A percentile compares a stretch with the other conserved stretches of the same genome.
These are phyloP conservation scores for Colletotrichum sp. DNA, from an alignment of 2,329 filamentous ascomycete species.

Conservation along the genomic window DNA sequence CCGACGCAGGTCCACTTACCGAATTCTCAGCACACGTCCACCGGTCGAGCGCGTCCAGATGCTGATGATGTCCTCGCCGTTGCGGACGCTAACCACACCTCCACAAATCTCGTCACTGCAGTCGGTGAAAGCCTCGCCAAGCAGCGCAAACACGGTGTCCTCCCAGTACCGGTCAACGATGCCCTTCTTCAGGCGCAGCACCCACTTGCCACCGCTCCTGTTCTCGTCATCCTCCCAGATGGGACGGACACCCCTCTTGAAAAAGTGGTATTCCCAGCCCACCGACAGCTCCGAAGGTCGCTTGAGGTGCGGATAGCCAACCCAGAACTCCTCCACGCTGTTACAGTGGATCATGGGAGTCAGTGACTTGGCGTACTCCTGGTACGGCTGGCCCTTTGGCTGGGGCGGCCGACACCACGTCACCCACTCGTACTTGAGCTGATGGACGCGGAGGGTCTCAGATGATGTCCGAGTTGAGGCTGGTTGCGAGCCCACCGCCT, in stretches of 20 bases:
- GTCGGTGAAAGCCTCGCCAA: slow-evolving; percentile 93
- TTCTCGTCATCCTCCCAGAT: slow-evolving; percentile 99
- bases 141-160: slow-evolving; percentile 85
- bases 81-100: slow-evolving; percentile 90
- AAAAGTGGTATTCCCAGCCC: slow-evolving; percentile 97
- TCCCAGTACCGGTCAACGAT: slow-evolving; percentile 98
- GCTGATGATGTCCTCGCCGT: slow-evolving; percentile 95
- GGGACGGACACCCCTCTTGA: slow-evolving; percentile 93
- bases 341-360: slow-evolving; percentile 83
- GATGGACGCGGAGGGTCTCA: slow-evolving; percentile 20
- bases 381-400: slow-evolving; percentile 85
- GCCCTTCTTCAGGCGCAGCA: slow-evolving; percentile 95
- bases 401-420: slow-evolving; percentile 98
- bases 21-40: slow-evolving; percentile 92
- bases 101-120: slow-evolving; percentile 94
- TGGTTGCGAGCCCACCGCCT: slow-evolving; percentile 16
- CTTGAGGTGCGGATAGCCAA: slow-evolving; percentile 87
- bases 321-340: slow-evolving; percentile 90
- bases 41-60: slow-evolving; percentile 97
- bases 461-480: slow-evolving; percentile 20
- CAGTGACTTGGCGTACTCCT: slow-evolving; percentile 96
- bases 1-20: slow-evolving; percentile 61
- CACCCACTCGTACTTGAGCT: slow-evolving; percentile 85
- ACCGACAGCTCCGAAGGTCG: slow-evolving; percentile 85
- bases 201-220: slow-evolving; percentile 96